Conservation (phyloP, 208 protist species). For the Leishmania tropica region DNA sequence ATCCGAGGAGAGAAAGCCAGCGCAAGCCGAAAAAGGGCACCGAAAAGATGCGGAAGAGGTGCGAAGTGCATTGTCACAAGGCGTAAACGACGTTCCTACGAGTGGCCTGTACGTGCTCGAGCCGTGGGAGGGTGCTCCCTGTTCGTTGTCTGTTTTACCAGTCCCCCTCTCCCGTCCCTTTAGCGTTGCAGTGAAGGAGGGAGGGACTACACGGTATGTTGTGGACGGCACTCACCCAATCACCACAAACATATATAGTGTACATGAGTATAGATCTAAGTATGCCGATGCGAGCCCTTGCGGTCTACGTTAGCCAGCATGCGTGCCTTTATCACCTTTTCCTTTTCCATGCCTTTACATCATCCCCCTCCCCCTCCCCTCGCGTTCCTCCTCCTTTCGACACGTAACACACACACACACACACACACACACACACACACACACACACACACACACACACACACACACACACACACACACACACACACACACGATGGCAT, state of each 20-base stretch:
- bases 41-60: no score
- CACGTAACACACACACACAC: background rate
- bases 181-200: background rate
- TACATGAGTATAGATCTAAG: background rate
- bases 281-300: background rate
- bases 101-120: background rate
- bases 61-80: background rate
- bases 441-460: background rate
- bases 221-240: no score
- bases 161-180: background rate
- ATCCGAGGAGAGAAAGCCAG: no score
- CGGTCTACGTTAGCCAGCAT: background rate
- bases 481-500: background rate
- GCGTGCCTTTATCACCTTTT: background rate
- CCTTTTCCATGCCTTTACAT: background rate
- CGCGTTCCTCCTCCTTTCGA: background rate
- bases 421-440: background rate
- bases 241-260: background rate
- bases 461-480: background rate
- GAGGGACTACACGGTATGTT: no score
- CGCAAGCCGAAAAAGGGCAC: background rate
- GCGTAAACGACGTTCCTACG: background rate
- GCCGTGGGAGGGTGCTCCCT: background rate
- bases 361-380: background rate
- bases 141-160: background rate